Evolutionary conservation across 2,329 filamentous ascomycete species (phyloP).

Genomic region (Bipolaris zeicola): DNA sequence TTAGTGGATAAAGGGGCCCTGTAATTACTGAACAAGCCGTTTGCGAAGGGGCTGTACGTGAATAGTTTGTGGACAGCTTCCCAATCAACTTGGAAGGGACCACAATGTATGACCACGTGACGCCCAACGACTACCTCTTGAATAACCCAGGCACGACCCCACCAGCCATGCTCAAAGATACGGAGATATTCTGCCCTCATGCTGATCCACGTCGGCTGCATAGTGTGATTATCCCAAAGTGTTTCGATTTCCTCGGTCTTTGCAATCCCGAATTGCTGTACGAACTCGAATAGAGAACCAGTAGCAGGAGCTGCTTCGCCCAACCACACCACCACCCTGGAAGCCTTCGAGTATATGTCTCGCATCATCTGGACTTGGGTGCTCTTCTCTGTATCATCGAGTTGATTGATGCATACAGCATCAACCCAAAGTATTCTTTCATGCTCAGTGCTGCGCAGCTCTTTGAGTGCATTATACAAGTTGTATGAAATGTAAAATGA

Average conservation of each 20-base stretch:
- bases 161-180: slow-evolving; percentile 15
- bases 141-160: slow-evolving; percentile 11
- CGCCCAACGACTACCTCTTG: slow-evolving; percentile 9
- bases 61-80: slow-evolving; percentile 1
- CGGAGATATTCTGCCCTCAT: background rate
- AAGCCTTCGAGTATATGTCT: slow-evolving; percentile 12
- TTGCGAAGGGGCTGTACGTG: background rate
- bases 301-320: slow-evolving; percentile 6
- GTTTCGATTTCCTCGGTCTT: background rate
- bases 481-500: slow-evolving; percentile 11
- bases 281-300: background rate
- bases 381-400: slow-evolving; percentile 7
- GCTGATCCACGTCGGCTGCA: background rate
- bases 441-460: background rate
- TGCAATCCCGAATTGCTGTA: background rate
- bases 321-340: slow-evolving; percentile 13
- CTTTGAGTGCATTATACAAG: slow-evolving; percentile 9
- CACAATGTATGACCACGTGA: slow-evolving; percentile 10
- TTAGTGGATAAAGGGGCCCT: background rate
- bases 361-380: slow-evolving; percentile 19
- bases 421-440: slow-evolving; percentile 11
- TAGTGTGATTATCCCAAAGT: background rate
- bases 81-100: slow-evolving; percentile 3
- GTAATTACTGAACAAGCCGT: background rate
- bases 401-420: slow-evolving; percentile 15